A percentile compares a stretch with the other conserved stretches of the same genome.
Conservation (phyloP, 306 rosid genomes). For the Pyrus pyrifolia region DNA sequence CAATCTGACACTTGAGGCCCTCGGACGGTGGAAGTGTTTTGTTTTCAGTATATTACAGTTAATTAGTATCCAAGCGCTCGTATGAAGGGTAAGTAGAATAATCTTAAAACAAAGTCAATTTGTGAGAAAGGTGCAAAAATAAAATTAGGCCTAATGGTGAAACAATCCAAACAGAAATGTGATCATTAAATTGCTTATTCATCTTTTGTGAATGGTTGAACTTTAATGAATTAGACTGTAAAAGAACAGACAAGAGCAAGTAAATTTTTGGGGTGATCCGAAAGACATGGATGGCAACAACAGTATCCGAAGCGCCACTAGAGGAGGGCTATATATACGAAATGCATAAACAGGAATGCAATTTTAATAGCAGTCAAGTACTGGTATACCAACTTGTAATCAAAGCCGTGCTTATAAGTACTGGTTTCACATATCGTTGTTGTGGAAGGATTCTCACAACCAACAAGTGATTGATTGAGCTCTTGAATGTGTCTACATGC, state of each 20-base stretch:
- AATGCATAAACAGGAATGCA: neutral
- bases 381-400: neutral
- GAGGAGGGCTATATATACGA: neutral
- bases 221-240: neutral
- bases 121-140: no score
- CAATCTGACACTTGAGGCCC: conserved; percentile 51
- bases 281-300: neutral
- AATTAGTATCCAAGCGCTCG: conserved; percentile 11
- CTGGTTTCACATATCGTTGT: conserved; percentile 40
- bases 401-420: neutral
- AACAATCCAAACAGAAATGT: neutral
- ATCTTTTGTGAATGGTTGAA: neutral
- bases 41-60: conserved; percentile 4
- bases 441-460: neutral
- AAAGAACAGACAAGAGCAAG: neutral
- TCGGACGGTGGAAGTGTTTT: conserved; percentile 63
- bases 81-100: neutral
- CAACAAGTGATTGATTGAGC: no score
- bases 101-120: neutral
- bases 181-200: neutral
- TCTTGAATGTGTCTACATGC: fast-evolving
- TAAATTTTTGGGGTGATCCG: neutral
- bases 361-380: neutral
- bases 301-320: neutral
- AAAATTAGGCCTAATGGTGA: neutral